Evolutionary conservation across 2,329 filamentous ascomycete genomes (phyloP).

Genomic region (Colletotrichum noveboracense): DNA sequence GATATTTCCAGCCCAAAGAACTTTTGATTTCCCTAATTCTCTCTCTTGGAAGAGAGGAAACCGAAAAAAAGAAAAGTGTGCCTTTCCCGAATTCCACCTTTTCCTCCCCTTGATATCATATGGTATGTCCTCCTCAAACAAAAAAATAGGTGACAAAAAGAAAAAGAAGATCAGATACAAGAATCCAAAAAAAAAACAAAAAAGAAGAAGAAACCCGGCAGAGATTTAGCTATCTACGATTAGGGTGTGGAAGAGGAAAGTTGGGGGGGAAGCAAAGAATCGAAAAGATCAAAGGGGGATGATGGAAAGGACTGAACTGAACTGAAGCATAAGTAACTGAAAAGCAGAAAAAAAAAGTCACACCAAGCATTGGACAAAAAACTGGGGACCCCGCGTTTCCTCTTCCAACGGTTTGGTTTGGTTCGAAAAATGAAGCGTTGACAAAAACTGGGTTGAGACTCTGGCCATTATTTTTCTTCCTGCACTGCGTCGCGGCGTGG

Average conservation of each 20-base stretch:
- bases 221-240: slow-evolving; percentile 22
- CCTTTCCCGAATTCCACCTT: neutral
- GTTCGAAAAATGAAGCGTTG: neutral
- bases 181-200: neutral
- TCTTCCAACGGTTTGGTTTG: neutral
- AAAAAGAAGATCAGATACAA: neutral
- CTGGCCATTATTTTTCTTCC: neutral
- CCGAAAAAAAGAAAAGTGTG: neutral
- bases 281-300: neutral
- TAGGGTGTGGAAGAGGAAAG: slow-evolving; percentile 1
- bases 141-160: neutral
- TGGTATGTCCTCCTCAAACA: slow-evolving; percentile 21
- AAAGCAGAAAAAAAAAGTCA: neutral
- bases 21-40: neutral
- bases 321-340: neutral
- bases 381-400: neutral
- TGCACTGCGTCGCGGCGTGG: neutral
- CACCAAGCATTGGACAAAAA: neutral
- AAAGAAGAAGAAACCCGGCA: neutral
- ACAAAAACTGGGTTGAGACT: neutral
- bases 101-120: slow-evolving; percentile 22
- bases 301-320: neutral
- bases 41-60: neutral
- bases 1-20: neutral
- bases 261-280: neutral